These are phyloP conservation scores for Rhizopogon vesiculosus DNA, from an alignment of 768 basidiomycete genomes.

Conservation along the genomic window DNA sequence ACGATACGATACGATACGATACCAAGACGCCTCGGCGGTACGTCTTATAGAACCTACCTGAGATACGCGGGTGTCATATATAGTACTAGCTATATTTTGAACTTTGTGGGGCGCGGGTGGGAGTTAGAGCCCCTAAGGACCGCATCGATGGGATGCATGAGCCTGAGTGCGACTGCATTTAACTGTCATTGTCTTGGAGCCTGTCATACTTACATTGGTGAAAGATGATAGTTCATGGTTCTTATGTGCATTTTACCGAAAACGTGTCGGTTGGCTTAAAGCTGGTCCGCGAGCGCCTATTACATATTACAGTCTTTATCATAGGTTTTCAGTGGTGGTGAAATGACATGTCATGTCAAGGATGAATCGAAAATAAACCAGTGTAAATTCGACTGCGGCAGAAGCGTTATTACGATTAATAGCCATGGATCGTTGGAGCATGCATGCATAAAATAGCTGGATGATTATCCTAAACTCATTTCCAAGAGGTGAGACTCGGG, in stretches of 20 bases:
- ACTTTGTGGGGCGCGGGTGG: neutral
- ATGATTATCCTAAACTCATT: no score
- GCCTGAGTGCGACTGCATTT: no score
- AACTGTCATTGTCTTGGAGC: neutral
- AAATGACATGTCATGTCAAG: neutral
- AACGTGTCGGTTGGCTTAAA: neutral
- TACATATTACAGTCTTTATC: no score
- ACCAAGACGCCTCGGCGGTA: no score
- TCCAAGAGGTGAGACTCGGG: no score
- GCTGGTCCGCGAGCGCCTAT: conserved; percentile 1
- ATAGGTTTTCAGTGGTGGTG: neutral
- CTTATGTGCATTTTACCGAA: neutral
- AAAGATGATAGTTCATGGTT: neutral
- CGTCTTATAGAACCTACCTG: no score
- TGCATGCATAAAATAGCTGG: no score
- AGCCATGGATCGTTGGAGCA: no score
- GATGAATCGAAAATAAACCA: neutral
- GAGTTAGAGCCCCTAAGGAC: neutral
- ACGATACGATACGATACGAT: no score
- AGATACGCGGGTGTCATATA: neutral
- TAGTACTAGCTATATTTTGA: neutral
- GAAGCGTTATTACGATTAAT: no score
- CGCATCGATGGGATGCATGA: neutral
- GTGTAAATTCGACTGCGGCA: no score
- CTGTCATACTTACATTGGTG: neutral